Conservation (phyloP, 1,284 basidiomycete species). For the Wolfiporia cocos region DNA sequence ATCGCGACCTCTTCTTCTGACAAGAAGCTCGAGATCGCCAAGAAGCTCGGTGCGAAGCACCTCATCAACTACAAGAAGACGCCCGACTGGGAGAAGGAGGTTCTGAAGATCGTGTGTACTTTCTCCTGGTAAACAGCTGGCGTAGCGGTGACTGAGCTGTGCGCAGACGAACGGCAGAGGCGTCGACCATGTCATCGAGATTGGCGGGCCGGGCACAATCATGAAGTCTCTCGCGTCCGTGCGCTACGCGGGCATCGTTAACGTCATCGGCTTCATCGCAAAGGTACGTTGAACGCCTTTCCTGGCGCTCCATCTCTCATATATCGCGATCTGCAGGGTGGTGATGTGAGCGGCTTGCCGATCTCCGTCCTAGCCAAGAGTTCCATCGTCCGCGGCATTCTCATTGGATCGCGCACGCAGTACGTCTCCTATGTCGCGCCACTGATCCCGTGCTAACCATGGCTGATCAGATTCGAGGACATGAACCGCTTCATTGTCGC, state of each 20-base stretch:
- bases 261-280: constrained; percentile 35
- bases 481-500: constrained; percentile 30
- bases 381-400: constrained; percentile 24
- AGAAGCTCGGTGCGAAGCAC: constrained; percentile 29
- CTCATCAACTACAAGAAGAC: constrained; percentile 32
- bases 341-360: constrained; percentile 12
- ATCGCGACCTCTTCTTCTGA: constrained; percentile 39
- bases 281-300: too few species aligned
- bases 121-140: neutral
- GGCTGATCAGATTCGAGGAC: constrained; percentile 16
- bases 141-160: too few species aligned
- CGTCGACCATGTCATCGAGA: constrained; percentile 38
- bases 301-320: neutral
- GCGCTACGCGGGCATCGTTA: constrained; percentile 31
- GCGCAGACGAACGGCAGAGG: constrained; percentile 29
- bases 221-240: constrained; percentile 30
- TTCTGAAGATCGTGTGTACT: constrained; percentile 17
- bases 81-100: constrained; percentile 38
- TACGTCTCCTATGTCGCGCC: constrained; percentile 3
- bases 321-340: constrained; percentile 3
- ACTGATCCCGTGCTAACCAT: neutral
- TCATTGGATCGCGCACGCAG: constrained; percentile 28
- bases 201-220: constrained; percentile 36
- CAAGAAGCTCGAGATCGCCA: constrained; percentile 30
- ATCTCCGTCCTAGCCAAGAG: constrained; percentile 10